These are phyloP conservation scores for Agaricales sp. DNA, from an alignment of 1,284 basidiomycete genomes.

Conservation along the genomic window DNA sequence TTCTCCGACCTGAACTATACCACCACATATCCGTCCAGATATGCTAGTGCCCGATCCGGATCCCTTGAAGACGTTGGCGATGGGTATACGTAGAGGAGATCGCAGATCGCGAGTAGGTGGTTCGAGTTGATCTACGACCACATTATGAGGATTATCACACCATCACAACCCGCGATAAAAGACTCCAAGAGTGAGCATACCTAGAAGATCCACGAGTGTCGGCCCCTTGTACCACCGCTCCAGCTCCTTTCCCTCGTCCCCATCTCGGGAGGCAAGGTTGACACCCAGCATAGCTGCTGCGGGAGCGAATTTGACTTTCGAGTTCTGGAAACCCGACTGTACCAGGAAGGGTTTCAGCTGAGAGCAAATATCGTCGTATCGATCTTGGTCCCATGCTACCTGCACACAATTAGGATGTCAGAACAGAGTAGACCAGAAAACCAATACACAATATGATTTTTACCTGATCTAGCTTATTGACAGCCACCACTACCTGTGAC, in stretches of 20 bases:
- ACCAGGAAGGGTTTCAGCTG: constrained; percentile 74
- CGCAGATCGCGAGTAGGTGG: constrained; percentile 75
- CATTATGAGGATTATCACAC: constrained; percentile 4
- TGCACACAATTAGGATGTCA: constrained; percentile 20
- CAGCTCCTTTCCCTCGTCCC: constrained; percentile 37
- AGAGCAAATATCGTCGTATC: constrained; percentile 80
- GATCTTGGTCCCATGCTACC: constrained; percentile 76
- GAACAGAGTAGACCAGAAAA: background rate
- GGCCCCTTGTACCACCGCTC: constrained; percentile 79
- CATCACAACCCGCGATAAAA: constrained; percentile 2
- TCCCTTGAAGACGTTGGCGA: constrained; percentile 94
- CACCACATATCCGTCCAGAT: constrained; percentile 80
- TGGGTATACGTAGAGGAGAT: constrained; percentile 76
- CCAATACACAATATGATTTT: background rate
- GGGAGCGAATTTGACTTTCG: constrained; percentile 79
- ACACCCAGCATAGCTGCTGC: constrained; percentile 87
- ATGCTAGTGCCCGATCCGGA: constrained; percentile 76
- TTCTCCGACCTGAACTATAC: constrained; percentile 90
- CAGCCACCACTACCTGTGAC: constrained; percentile 82
- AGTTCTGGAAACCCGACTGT: constrained; percentile 77
- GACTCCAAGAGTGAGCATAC: constrained; percentile 27
- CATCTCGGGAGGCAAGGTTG: constrained; percentile 59
- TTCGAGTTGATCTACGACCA: constrained; percentile 59
- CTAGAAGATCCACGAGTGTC: constrained; percentile 78
- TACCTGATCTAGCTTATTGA: constrained; percentile 93